Percentiles rank a stretch among this genome's conserved stretches.
Conservation (phyloP, 371 early-diverging fungal species). For the Rhizopus arrhizus region DNA sequence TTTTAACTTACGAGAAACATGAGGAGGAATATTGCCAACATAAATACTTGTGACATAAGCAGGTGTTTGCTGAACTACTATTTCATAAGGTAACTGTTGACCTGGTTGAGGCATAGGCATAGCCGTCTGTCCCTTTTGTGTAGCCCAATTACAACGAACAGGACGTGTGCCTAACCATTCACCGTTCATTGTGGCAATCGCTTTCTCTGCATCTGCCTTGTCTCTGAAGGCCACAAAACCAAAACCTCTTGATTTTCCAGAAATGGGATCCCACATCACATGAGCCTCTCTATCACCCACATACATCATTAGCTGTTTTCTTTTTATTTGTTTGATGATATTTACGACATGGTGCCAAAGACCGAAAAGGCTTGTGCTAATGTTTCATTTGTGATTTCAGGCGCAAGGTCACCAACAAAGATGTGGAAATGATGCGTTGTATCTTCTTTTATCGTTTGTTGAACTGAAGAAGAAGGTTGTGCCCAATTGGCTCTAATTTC, state of each 20-base stretch:
- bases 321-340: constrained; percentile 9
- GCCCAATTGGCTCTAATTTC: constrained; percentile 60
- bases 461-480: constrained; percentile 17
- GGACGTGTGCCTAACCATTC: constrained; percentile 65
- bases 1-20: constrained; percentile 29
- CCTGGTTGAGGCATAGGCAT: constrained; percentile 58
- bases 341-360: constrained; percentile 67
- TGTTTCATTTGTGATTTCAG: constrained; percentile 80
- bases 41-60: constrained; percentile 86
- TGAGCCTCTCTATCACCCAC: constrained; percentile 57
- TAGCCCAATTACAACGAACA: constrained; percentile 74
- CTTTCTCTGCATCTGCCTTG: constrained; percentile 77
- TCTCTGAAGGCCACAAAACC: constrained; percentile 85
- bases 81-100: constrained; percentile 67
- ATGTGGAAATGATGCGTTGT: constrained; percentile 73
- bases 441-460: constrained; percentile 53
- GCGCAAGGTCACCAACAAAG: constrained; percentile 85
- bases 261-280: constrained; percentile 78
- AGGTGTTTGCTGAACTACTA: constrained; percentile 74
- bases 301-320: neutral
- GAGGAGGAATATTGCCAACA: constrained; percentile 81
- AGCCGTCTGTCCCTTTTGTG: constrained; percentile 60
- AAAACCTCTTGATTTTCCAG: constrained; percentile 82
- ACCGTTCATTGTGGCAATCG: constrained; percentile 88
- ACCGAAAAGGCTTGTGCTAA: constrained; percentile 67